A percentile compares a stretch with the other conserved stretches of the same genome.
Evolutionary conservation across 2,329 filamentous ascomycete genomes (phyloP).

Genomic region (Fonsecaea erecta): DNA sequence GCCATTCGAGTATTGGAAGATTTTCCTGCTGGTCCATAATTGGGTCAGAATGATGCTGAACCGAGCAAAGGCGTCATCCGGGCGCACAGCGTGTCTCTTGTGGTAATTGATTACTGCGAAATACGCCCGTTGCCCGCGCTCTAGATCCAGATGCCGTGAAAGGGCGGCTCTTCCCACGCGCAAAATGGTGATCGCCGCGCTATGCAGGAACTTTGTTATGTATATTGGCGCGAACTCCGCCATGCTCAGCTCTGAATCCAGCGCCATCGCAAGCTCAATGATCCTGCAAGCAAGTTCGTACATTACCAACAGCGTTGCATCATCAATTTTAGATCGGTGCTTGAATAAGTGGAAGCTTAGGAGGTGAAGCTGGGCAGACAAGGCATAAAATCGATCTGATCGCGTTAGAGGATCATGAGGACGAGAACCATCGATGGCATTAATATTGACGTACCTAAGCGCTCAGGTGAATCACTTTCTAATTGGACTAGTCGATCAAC

Average conservation of each 20-base stretch:
- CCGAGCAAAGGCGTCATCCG: constrained; percentile 12
- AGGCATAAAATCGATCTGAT: constrained; percentile 7
- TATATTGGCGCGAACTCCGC: not conserved
- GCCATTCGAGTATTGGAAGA: constrained; percentile 18
- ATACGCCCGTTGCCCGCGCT: constrained; percentile 10
- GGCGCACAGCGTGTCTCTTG: constrained; percentile 10
- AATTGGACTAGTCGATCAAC: not conserved
- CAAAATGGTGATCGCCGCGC: constrained; percentile 15
- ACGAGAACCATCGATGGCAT: not conserved
- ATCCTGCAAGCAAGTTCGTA: constrained; percentile 8
- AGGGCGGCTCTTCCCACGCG: constrained; percentile 4
- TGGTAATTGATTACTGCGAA: constrained; percentile 18
- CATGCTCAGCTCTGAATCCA: constrained; percentile 13
- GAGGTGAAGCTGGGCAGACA: constrained; percentile 11
- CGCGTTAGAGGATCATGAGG: not conserved
- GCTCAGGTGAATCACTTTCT: constrained; percentile 5
- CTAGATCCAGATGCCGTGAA: not conserved
- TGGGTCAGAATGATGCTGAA: constrained; percentile 20
- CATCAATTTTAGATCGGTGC: constrained; percentile 3
- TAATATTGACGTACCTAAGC: constrained; percentile 2
- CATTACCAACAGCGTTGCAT: constrained; percentile 7
- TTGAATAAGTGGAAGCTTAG: constrained; percentile 14
- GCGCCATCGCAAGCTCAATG: constrained; percentile 6
- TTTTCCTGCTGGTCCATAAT: constrained; percentile 21
- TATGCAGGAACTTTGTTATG: constrained; percentile 5